Base-by-base conservation (phyloP, 2,329 filamentous ascomycete species). In the Orbilia ellipsospora region DNA sequence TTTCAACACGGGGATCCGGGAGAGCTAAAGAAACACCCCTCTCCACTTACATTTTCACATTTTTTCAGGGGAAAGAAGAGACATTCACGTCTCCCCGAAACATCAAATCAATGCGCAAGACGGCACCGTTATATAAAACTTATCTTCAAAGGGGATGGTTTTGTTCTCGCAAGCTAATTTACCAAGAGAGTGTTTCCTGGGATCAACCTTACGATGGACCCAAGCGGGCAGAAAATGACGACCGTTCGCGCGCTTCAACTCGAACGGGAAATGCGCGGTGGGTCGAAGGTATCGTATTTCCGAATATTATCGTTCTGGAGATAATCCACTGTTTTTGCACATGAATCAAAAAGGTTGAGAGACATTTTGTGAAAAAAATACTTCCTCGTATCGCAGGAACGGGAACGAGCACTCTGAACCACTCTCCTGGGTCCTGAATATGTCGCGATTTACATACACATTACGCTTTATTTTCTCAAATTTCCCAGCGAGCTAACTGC, bases 131-230 rank as follows among this genome's bases (percentile, higher is more conserved):
- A 42, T 52, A 28, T 23, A 23, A 23, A 67, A 50, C 44, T 66
- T 73, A 61, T 36, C 56, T 56, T 42, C 42, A 74, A 68, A 57
- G 50, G 54, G 70, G 50, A 50, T 60, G 45, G 56, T 55, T 52
- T 18, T 52, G 23, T 51, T 63, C 31, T 73, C 23, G 26, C 26
- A 23, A 18, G 10, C 50, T 28, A 74, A 67, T 74, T 74, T 74
- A 74, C 70, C 70, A 68, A 56, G 28, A 63, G 40, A 57, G 48
- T 51, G 70, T 67, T 73, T 74, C 63, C 63, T 68, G 70, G 70
- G 63, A 74, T 74, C 56, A 51, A 60, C 68, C 36, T 18, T 66
- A 72, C 44, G 54, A 20, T 44, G 3, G 66, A 42, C 66, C 66
- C 66, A 59, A 44, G 51, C 67, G 67, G 67, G 15, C 42, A 72